Base-by-base conservation (phyloP, 2,329 filamentous ascomycete genomes). In the Blastomyces gilchristii region DNA sequence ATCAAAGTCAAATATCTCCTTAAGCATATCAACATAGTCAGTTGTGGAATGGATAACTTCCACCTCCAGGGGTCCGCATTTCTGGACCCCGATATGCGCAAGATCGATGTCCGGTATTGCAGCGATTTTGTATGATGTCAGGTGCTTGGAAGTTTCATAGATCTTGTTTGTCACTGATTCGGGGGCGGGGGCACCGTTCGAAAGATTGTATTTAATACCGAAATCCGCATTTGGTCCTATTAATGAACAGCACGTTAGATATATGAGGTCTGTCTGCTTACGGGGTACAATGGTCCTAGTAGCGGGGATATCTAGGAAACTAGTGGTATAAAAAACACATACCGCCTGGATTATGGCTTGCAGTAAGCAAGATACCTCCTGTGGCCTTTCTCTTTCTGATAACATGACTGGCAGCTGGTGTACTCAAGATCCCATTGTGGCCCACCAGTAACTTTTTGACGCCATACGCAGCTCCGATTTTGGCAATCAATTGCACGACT, bases 181-280 rank as follows among this genome's bases (percentile, higher is more conserved):
- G 64, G 94, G 94, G 63, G 94, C 94, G 53, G 94, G 94, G 63
- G 92, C 94, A 71, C 94, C 94, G 74, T 99, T 97, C 76, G 91
- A 83, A 64, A 99, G 83, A 83, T 99, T 99, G 85, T 99, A 99
- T 82, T 99, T 99, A 87, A 99, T 99, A 71, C 94, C 94, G 72
- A 99, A 99, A 79, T 99, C 94, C 75, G 94, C 89, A 70, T 85
- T 88, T 66, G 94, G 94, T 60, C 92, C 91, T 96, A 70, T 62
- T 12, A 57, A 58, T 34, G 7, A 56, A 8, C 18, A n/a, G 31
- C 39, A 58, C 58, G 50, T 12, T 18, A 11, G 37, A 34, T n/a
- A 28, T 61, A 16, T 53, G 28, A 63, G 57, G 65, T 6, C 8
- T 34, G 9, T 45, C 8, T 31, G n/a, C n/a, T 22, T 22, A 22